These are phyloP conservation scores for Agaricus subrufescens DNA, from an alignment of 768 basidiomycete genomes.

Conservation along the genomic window DNA sequence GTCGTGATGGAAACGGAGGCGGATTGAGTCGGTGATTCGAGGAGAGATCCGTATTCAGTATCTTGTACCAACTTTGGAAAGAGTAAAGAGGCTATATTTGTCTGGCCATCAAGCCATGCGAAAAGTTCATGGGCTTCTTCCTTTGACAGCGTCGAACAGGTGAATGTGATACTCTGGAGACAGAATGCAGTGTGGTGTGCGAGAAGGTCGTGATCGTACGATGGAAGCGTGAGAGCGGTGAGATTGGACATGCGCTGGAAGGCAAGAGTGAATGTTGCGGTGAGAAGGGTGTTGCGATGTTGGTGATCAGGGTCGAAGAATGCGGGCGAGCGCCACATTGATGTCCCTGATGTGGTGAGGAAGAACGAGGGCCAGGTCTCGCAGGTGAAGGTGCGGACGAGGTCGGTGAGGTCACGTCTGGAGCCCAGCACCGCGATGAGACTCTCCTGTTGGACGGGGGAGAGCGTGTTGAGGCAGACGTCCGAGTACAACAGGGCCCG, in stretches of 20 bases:
- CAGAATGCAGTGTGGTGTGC: conserved; percentile 39
- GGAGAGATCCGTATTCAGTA: conserved; percentile 10
- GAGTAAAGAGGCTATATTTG: conserved; percentile 31
- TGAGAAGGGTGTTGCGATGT: conserved; percentile 26
- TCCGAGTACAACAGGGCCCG: conserved; percentile 26
- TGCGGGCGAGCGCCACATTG: background rate
- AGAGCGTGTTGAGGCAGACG: conserved; percentile 29
- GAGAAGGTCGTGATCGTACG: conserved; percentile 37
- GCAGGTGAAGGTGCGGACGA: conserved; percentile 35
- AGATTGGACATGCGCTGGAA: conserved; percentile 44
- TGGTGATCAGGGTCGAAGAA: conserved; percentile 14
- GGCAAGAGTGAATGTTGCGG: conserved; percentile 37
- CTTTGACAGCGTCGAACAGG: conserved; percentile 24
- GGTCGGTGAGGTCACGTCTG: conserved; percentile 33
- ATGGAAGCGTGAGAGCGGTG: conserved; percentile 33
- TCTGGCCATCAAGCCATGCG: conserved; percentile 39
- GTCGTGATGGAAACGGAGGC: background rate
- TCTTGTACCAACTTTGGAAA: conserved; percentile 34
- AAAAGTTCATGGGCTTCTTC: conserved; percentile 30
- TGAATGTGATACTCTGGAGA: conserved; percentile 33
- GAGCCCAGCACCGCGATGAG: conserved; percentile 33
- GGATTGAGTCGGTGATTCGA: background rate
- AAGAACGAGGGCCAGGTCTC: conserved; percentile 40
- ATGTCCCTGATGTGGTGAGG: background rate
- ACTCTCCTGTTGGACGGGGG: conserved; percentile 24